A percentile compares a stretch with the other conserved stretches of the same genome.
These are phyloP conservation scores for Backusella tarrabulga DNA, from an alignment of 192 early-diverging fungal genomes.

Conservation along the genomic window DNA sequence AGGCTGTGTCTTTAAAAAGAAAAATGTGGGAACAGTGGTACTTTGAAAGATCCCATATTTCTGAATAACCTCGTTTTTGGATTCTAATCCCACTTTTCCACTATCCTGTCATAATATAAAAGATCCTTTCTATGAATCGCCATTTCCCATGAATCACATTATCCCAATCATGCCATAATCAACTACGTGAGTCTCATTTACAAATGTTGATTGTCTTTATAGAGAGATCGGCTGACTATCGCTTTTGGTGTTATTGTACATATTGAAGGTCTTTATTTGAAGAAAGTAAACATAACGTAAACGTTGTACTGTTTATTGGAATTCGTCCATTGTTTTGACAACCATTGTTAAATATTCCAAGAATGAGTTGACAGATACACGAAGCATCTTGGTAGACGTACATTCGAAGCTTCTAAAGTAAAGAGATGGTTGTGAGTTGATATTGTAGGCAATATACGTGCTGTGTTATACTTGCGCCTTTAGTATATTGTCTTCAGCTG, in stretches of 20 bases:
- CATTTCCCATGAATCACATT: not conserved
- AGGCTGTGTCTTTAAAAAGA: too few relatives aligned
- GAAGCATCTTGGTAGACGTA: conserved; percentile 36
- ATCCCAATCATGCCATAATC: not conserved
- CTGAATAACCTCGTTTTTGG: too few relatives aligned
- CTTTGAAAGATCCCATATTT: too few relatives aligned
- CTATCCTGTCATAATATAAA: not conserved
- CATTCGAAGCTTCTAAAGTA: conserved; percentile 37
- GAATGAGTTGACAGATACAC: conserved; percentile 50
- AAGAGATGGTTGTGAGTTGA: not conserved
- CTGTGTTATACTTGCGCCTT: conserved; percentile 35
- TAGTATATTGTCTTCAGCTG: conserved; percentile 22
- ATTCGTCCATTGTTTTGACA: conserved; percentile 43
- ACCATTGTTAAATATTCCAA: conserved; percentile 52
- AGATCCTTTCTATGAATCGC: not conserved
- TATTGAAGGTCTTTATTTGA: not conserved
- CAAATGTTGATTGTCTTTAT: too few relatives aligned
- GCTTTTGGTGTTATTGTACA: not conserved
- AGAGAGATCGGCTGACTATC: not conserved
- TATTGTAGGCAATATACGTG: not conserved
- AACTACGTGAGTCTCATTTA: not conserved
- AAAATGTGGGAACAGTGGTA: too few relatives aligned
- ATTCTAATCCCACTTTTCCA: not conserved
- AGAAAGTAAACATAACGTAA: not conserved
- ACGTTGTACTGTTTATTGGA: conserved; percentile 6